Percentiles rank a stretch among this genome's conserved stretches.
Conservation (phyloP, 495 filamentous ascomycete species). For the Alectoria sarmentosa region DNA sequence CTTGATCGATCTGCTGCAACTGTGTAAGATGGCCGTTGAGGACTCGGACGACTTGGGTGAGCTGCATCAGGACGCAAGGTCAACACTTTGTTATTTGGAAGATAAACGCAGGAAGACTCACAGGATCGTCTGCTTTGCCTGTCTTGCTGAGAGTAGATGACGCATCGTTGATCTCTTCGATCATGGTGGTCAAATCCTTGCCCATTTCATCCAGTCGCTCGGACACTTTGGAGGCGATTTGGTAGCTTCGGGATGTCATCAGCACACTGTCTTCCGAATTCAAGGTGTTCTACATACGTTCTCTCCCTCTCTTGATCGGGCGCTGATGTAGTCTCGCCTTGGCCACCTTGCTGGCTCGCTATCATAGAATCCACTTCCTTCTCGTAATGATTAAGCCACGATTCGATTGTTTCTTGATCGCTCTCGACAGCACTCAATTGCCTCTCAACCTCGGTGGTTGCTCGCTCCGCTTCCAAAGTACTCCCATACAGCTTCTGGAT, state of each 20-base stretch:
- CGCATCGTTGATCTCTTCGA: conserved; percentile 92
- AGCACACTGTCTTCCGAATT: conserved; percentile 12
- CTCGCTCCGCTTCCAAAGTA: conserved; percentile 85
- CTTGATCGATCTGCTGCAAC: conserved; percentile 84
- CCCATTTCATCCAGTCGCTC: conserved; percentile 86
- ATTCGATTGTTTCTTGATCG: conserved; percentile 81
- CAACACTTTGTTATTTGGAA: background rate
- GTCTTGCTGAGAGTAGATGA: conserved; percentile 78
- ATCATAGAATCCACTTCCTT: conserved; percentile 81
- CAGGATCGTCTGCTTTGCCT: conserved; percentile 83
- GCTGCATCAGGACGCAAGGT: conserved; percentile 38
- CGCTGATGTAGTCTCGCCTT: conserved; percentile 65
- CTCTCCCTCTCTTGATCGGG: conserved; percentile 91
- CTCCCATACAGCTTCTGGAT: conserved; percentile 81
- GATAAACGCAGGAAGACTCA: conserved; percentile 42
- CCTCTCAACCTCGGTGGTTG: conserved; percentile 82
- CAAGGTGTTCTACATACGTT: conserved; percentile 47
- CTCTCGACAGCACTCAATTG: conserved; percentile 81
- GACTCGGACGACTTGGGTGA: conserved; percentile 88
- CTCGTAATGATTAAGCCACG: conserved; percentile 85
- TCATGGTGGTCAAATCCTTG: conserved; percentile 86
- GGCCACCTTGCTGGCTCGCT: conserved; percentile 52
- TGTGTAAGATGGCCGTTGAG: conserved; percentile 86
- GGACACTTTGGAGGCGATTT: conserved; percentile 82
- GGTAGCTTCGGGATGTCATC: conserved; percentile 48